Evolutionary conservation across 148 eudicot species (phyloP), one percentile per base, ranked within the genome.

Genomic region (Rhododendron ovatum): DNA sequence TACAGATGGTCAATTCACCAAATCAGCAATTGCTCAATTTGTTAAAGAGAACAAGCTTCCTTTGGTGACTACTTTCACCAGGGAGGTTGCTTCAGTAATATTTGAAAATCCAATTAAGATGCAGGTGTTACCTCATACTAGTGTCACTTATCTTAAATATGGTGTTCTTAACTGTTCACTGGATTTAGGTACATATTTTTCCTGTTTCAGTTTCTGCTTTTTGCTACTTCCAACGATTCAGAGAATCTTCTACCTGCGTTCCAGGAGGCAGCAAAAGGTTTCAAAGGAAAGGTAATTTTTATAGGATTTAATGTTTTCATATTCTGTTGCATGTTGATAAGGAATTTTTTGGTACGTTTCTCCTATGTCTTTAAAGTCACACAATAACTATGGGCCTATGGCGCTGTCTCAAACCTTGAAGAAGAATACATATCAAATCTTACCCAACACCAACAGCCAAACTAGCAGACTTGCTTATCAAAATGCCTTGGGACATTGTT

Each of bases 1-100:
- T 71, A 71, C 90, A 96, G 99, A 92, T 88, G 98, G 98, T 39
- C 81, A 89, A 47, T 96, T 95, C 83, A 71, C 84, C 35, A 96
- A 93, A 87, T 90, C 96, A 77, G 93, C 89, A 59, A 94, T 96
- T 84, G 88, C 91, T 75, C 91, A 96, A 82, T 96, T 96, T 92
- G 96, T 96, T 22, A 86, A 88, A 82, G 89, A 95, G 57, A 95
- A 95, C 90, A 96, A 96, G 88, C 95, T 93, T 90, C 99, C 99
- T 39, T 65, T 95, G 88, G 98, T 96, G 84, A 94, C 92, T 83
- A 87, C 89, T 74, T 95, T 95, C 88, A 94, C 95, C 74, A 91
- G 91, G 89, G 99, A 94, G 85, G 94, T 90, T 86, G 95, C 94
- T 76, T 73, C 97, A 30, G 37, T 86, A 84, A 92, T 96, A 82